phyloP scores from a whole-genome alignment of 805 yeast genomes.

The Candida xiaguanensis region DNA sequence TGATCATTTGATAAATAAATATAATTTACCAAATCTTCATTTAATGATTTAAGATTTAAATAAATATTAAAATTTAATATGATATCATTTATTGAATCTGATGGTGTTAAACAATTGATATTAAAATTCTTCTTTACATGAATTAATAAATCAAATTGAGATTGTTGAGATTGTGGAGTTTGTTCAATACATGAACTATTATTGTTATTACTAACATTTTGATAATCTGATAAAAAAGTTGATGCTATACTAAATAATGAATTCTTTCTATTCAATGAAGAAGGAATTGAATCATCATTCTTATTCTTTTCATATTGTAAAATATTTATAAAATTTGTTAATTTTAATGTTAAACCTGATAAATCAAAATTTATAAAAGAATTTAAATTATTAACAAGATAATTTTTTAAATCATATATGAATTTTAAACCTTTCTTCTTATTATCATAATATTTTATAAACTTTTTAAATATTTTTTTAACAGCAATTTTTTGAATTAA shows the following conservation, averaged over 20 bases:
- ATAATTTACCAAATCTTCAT: constrained; percentile 16
- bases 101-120: constrained; percentile 29
- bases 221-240: constrained; percentile 8
- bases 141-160: constrained; percentile 29
- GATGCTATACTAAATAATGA: constrained; percentile 11
- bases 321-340: constrained; percentile 33
- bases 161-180: constrained; percentile 11
- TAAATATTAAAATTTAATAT: constrained; percentile 32
- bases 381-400: constrained; percentile 39
- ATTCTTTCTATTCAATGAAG: constrained; percentile 4
- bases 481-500: constrained; percentile 71
- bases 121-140: constrained; percentile 36
- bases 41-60: constrained; percentile 23
- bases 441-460: constrained; percentile 41
- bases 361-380: constrained; percentile 63
- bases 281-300: neutral
- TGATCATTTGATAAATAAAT: constrained; percentile 20
- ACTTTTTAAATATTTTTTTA: constrained; percentile 71
- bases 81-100: constrained; percentile 32
- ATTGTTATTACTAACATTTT: constrained; percentile 8
- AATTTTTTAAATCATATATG: constrained; percentile 25
- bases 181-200: constrained; percentile 8
- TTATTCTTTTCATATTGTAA: constrained; percentile 14
- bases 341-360: constrained; percentile 56
- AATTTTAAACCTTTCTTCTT: constrained; percentile 16